A percentile compares a stretch with the other conserved stretches of the same genome.
phyloP scores from a whole-genome alignment of 2,329 filamentous ascomycete species.

The Aspergillus pseudoglaucus region DNA sequence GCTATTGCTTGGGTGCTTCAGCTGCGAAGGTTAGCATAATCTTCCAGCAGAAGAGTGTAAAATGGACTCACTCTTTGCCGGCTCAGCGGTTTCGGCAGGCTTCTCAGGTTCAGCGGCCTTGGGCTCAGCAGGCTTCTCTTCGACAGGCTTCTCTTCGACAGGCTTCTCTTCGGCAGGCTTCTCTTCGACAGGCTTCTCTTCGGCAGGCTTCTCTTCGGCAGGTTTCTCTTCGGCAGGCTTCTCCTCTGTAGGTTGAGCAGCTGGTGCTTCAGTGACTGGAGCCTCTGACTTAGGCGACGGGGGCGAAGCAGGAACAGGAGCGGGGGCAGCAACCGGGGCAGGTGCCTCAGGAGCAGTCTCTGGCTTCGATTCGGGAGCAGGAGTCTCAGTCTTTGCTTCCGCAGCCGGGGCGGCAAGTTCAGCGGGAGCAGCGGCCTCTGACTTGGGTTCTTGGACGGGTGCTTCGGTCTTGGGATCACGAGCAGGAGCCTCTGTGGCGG shows the following conservation, averaged over 20 bases:
- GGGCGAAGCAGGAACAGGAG: background rate
- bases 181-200: background rate
- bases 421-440: constrained; percentile 2
- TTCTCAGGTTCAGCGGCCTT: background rate
- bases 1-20: constrained; percentile 4
- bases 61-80: constrained; percentile 5
- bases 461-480: constrained; percentile 7
- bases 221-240: background rate
- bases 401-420: constrained; percentile 1
- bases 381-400: background rate
- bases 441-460: background rate
- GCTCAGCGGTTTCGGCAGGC: constrained; percentile 5
- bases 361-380: background rate
- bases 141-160: background rate
- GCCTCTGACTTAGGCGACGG: constrained; percentile 4
- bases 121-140: constrained; percentile 7
- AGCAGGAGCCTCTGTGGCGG: constrained; percentile 5
- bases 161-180: background rate
- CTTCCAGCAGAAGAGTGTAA: background rate
- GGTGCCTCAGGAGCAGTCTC: constrained; percentile 1
- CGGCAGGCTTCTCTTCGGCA: too few relatives aligned
- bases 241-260: constrained; percentile 1
- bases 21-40: constrained; percentile 5
- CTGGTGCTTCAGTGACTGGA: background rate
- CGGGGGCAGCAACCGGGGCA: background rate